Conservation (phyloP, 1,284 basidiomycete genomes). For the Phlebopus sp. region DNA sequence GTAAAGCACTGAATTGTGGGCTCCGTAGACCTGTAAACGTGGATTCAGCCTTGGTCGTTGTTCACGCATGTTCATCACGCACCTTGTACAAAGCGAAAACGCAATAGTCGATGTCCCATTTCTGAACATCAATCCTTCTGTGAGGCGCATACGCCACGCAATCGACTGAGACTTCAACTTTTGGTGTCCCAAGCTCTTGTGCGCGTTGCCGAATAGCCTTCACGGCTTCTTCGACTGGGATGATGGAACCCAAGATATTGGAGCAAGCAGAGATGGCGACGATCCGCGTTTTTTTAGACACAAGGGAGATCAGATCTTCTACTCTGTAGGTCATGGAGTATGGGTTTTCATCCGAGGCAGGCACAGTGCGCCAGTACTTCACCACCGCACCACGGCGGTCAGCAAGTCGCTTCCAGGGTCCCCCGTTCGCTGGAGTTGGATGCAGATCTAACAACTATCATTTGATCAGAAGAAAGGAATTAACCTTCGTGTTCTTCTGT, state of each 20-base stretch:
- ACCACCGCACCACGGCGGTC: slow-evolving; percentile 51
- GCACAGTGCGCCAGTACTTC: slow-evolving; percentile 58
- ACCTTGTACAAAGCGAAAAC: slow-evolving; percentile 80
- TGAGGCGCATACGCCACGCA: slow-evolving; percentile 82
- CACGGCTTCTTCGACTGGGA: slow-evolving; percentile 58
- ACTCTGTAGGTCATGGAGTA: slow-evolving; percentile 61
- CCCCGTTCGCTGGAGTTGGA: slow-evolving; percentile 58
- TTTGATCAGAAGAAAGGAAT: slow-evolving; percentile 6
- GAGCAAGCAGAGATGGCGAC: slow-evolving; percentile 76
- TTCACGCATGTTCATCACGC: slow-evolving; percentile 1
- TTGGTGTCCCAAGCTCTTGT: slow-evolving; percentile 50
- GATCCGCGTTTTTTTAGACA: slow-evolving; percentile 64
- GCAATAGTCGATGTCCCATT: slow-evolving; percentile 74
- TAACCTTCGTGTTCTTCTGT: slow-evolving; percentile 77
- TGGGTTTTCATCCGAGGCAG: slow-evolving; percentile 53
- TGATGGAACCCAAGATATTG: slow-evolving; percentile 70
- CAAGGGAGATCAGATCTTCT: slow-evolving; percentile 58
- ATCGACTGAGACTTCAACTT: slow-evolving; percentile 67
- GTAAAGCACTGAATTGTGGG: slow-evolving; percentile 69
- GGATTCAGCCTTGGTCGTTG: neutral
- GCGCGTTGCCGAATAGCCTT: slow-evolving; percentile 51
- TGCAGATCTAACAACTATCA: neutral
- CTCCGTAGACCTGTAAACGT: slow-evolving; percentile 63
- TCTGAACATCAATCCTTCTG: slow-evolving; percentile 62
- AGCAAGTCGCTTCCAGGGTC: slow-evolving; percentile 76